Conservation (phyloP, 1,139 yeast genomes). For the Lodderomyces elongisporus region DNA sequence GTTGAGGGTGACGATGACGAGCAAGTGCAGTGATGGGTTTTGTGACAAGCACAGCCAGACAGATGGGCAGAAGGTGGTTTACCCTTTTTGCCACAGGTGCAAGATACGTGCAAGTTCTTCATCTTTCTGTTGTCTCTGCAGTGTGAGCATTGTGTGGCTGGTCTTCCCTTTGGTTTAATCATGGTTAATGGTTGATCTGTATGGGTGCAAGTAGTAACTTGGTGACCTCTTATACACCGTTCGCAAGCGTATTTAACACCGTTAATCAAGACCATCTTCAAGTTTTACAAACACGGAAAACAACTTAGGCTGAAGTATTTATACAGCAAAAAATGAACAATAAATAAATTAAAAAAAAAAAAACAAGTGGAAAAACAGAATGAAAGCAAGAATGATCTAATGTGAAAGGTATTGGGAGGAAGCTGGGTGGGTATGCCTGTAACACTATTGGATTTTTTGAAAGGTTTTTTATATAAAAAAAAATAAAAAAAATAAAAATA, state of each 20-base stretch:
- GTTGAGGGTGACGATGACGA: constrained; percentile 24
- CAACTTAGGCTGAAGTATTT: too few relatives aligned
- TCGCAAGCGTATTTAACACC: constrained; percentile 96
- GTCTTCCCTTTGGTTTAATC: constrained; percentile 96
- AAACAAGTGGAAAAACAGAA: too few relatives aligned
- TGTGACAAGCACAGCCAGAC: constrained; percentile 53
- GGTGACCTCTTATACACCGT: constrained; percentile 91
- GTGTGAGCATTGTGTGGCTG: constrained; percentile 85
- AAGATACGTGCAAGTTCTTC: constrained; percentile 64
- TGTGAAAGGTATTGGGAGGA: too few relatives aligned
- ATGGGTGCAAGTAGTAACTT: constrained; percentile 91
- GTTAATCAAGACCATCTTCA: constrained; percentile 75
- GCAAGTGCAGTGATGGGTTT: constrained; percentile 57
- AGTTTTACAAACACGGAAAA: too few relatives aligned
- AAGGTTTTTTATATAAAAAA: too few relatives aligned
- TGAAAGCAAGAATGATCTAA: too few relatives aligned
- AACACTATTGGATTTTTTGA: too few relatives aligned
- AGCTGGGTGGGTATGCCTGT: too few relatives aligned
- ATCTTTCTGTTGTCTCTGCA: constrained; percentile 76
- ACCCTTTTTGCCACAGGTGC: constrained; percentile 65
- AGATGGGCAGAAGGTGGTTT: constrained; percentile 41
- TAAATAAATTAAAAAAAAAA: too few relatives aligned
- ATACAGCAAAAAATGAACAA: too few relatives aligned
- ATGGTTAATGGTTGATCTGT: constrained; percentile 84
- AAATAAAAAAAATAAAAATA: too few relatives aligned